Evolutionary conservation across 495 filamentous ascomycete genomes (phyloP).

Genomic region (Podospora appendiculata): DNA sequence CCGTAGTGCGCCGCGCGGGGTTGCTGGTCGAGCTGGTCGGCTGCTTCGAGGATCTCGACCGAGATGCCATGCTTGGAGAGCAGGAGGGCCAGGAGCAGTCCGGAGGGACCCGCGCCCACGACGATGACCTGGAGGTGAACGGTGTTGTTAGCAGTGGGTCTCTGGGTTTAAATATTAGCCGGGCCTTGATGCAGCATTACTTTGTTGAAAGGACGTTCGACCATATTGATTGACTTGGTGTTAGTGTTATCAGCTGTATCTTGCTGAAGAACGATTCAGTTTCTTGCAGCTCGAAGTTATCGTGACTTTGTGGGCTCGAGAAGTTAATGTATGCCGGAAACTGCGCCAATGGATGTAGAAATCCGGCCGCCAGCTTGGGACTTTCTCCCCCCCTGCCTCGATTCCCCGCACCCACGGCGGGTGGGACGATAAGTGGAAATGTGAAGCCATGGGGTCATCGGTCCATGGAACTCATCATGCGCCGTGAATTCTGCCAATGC

Average conservation of each 20-base stretch:
- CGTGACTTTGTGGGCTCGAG: neutral
- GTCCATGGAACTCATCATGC: neutral
- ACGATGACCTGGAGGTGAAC: slow-evolving; percentile 21
- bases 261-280: too few relatives aligned
- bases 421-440: neutral
- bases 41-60: slow-evolving; percentile 46
- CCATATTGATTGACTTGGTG: neutral
- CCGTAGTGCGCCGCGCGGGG: slow-evolving; percentile 50
- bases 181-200: neutral
- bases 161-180: neutral
- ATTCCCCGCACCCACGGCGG: neutral
- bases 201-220: neutral
- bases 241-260: neutral
- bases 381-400: neutral
- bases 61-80: slow-evolving; percentile 47
- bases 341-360: neutral
- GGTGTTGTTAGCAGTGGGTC: neutral
- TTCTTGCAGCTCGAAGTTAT: neutral
- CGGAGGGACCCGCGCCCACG: slow-evolving; percentile 52
- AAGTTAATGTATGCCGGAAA: neutral
- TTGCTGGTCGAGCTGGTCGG: slow-evolving; percentile 43
- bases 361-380: neutral
- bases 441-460: neutral
- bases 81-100: slow-evolving; percentile 48
- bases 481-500: neutral